Evolutionary conservation across 179 eudicot species (phyloP), one percentile per base, ranked within the genome.

Genomic region (Beta macrorhiza): DNA sequence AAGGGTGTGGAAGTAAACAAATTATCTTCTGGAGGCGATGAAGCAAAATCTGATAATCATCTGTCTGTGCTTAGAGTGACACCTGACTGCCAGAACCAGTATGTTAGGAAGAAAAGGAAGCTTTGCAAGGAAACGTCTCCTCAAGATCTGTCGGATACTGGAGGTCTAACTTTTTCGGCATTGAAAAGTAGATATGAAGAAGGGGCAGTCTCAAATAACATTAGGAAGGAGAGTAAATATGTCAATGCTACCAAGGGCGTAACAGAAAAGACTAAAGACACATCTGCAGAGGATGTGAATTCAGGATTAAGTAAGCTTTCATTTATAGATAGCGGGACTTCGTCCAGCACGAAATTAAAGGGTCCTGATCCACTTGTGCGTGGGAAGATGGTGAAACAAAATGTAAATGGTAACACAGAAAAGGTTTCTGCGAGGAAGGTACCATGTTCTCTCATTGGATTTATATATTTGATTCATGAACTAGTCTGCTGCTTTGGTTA

Each of bases 61-160:
- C 81, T 63, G 59, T 55, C 84, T 69, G 79, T 64, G 10, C 81
- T 80, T 81, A 91, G 87, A 57, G 94, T 90, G 82, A 72, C 87
- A 62, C 76, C 85, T 12, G 84, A 79, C 49, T 69, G 12, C 62
- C 49, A 72, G 87, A 75, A 82, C 67, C 79, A 67, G 22, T 68
- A 76, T 55, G 44, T 19, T 49, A 67, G 67, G 22, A 77, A 55
- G 29, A 79, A 83, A 64, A 80, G 53, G 49, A 78, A 82, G 81
- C 14, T 63, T 79, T 37, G 53, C 32, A 20, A 68, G 72, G 55
- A 76, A 59, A 52, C 81, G 82, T 52, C 53, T 74, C 61, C 20
- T 37, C 67, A 53, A 22, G 64, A 78, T 74, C 44, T 84, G 67
- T 19, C 74, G 57, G 79, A 79, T 73, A 32, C 32, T 16, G 81